Evolutionary conservation across 2,329 filamentous ascomycete species (phyloP).

Genomic region (Allantophomopsis lycopodina): DNA sequence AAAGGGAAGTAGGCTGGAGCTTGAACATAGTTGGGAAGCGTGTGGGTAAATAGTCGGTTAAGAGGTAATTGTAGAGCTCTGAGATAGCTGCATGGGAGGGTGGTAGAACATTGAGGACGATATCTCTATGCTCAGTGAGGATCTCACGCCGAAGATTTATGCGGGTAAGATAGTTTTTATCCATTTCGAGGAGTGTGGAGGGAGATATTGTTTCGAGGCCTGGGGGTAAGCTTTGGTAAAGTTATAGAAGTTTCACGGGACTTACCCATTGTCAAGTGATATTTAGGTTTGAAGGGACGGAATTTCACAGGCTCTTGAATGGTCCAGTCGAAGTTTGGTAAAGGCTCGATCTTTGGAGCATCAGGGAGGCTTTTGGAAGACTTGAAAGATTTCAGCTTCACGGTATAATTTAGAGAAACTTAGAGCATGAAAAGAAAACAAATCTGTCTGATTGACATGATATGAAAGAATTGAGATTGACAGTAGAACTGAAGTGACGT

Average conservation of each 20-base stretch:
- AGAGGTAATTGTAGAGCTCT: conserved; percentile 42
- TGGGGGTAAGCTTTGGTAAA: conserved; percentile 12
- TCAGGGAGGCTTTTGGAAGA: too few species aligned
- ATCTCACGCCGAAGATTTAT: conserved; percentile 32
- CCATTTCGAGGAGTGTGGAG: conserved; percentile 42
- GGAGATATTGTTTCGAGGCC: conserved; percentile 35
- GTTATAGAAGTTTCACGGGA: background rate
- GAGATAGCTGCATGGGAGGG: conserved; percentile 28
- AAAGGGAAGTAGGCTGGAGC: conserved; percentile 14
- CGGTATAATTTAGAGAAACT: too few species aligned
- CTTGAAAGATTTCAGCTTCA: too few species aligned
- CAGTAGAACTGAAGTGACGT: too few species aligned
- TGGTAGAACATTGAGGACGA: conserved; percentile 23
- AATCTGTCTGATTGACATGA: too few species aligned
- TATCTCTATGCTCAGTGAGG: conserved; percentile 26
- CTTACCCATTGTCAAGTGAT: conserved; percentile 49
- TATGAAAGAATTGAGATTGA: too few species aligned
- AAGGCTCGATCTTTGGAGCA: conserved; percentile 14
- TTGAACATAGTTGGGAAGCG: conserved; percentile 40
- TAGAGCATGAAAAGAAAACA: too few species aligned
- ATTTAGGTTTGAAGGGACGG: conserved; percentile 45
- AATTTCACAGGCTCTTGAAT: conserved; percentile 35
- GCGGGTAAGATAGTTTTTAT: conserved; percentile 40
- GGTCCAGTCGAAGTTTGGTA: conserved; percentile 34
- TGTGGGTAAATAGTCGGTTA: conserved; percentile 36